These are phyloP conservation scores for Hydnum rufescens DNA, from an alignment of 768 basidiomycete genomes.

Conservation along the genomic window DNA sequence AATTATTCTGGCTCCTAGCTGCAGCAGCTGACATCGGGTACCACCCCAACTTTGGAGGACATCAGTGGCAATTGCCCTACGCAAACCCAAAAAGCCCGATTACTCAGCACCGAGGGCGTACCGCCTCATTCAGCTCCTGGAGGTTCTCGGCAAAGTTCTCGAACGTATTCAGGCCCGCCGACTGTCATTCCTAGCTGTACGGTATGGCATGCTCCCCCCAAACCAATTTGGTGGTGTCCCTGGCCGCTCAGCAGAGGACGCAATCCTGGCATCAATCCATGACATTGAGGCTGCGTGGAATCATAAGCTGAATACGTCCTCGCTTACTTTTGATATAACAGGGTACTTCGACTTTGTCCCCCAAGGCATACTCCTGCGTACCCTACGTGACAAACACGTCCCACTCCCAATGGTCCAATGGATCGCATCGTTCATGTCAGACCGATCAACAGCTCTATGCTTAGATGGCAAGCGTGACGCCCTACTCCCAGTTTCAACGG, in stretches of 20 bases:
- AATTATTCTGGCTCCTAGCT: background rate
- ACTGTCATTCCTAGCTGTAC: background rate
- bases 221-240: constrained; percentile 7
- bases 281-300: constrained; percentile 7
- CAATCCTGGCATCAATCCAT: constrained; percentile 4
- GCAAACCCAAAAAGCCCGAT: constrained; percentile 20
- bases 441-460: background rate
- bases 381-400: constrained; percentile 3
- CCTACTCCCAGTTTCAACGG: background rate
- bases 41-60: constrained; percentile 17
- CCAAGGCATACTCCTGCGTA: constrained; percentile 1
- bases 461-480: background rate
- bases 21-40: background rate
- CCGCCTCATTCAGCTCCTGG: constrained; percentile 21
- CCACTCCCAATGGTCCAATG: background rate
- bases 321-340: constrained; percentile 3
- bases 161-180: background rate
- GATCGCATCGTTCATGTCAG: background rate
- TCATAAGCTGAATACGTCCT: background rate
- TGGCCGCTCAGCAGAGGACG: constrained; percentile 7
- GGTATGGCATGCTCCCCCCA: constrained; percentile 6
- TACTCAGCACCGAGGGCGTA: constrained; percentile 21
- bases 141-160: constrained; percentile 18
- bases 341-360: constrained; percentile 7
- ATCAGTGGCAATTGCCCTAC: constrained; percentile 17